Evolutionary conservation across 2,329 filamentous ascomycete species (phyloP), one percentile per base, ranked within the genome.

Genomic region (Aspergillus intermedius): DNA sequence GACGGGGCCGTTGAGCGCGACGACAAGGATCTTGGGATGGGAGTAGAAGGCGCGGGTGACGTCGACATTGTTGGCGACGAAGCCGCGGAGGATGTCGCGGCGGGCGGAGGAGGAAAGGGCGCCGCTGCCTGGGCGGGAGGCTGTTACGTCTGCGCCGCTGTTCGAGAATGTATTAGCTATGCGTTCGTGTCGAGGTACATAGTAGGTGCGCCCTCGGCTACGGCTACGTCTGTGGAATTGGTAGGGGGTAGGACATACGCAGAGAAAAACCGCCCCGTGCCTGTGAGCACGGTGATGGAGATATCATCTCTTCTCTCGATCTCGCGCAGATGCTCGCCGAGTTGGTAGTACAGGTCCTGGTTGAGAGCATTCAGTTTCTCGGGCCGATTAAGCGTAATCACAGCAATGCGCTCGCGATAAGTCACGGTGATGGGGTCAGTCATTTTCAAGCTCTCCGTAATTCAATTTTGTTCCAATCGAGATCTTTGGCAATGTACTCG

Each of bases 1-100:
- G 9, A 84, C 90, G 5, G 93, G 93, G 3, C 91, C 93, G 72
- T 97, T 97, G 56, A 97, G 83, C 0, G 88, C 93, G 0, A 85
- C 84, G 51, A 97, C 80, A 21, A 97, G 86, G 70, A 97, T 87
- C 74, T 97, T 96, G 60, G 90, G 88, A 72, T 97, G 93, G 12
- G 83, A 84, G 75, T 93, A 91, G 75, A 97, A 95, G 59, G 89
- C 85, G 60, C 88, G 85, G 2, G 91, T 93, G 60, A 88, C 80
- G 77, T 95, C 87, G 49, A 96, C 80, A 76, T 97, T 97, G 77
- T 87, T 86, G 57, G 85, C 77, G 9, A 88, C 86, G 70, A 97
- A 95, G 63, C 66, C 74, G 45, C 79, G 77, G 32, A 94, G 79
- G 73, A 82, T 84, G 57, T 81, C 75, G n/a, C 73, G 73, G 53